Evolutionary conservation across 441 rosid species (phyloP).

Genomic region (Pelargonium myrrhifolium): DNA sequence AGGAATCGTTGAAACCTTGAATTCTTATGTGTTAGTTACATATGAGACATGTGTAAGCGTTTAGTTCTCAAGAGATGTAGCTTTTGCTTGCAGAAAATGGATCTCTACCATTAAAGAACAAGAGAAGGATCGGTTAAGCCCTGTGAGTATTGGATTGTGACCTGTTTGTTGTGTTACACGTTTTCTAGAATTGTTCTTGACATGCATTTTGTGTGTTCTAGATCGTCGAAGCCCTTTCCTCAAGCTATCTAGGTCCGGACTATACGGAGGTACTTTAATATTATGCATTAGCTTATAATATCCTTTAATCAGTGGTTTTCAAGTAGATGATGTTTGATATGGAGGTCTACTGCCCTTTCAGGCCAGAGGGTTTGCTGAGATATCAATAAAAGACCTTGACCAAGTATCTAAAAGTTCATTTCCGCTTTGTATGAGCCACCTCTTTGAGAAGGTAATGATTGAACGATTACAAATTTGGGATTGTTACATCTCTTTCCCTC

Average conservation of each 20-base stretch:
- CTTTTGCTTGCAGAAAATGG: constrained; percentile 64
- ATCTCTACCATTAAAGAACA: constrained; percentile 61
- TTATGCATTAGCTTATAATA: constrained; percentile 12
- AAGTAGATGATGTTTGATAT: constrained; percentile 12
- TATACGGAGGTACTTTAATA: constrained; percentile 60
- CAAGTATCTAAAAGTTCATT: constrained; percentile 67
- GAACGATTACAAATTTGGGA: not conserved
- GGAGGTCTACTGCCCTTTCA: constrained; percentile 28
- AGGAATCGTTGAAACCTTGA: not conserved
- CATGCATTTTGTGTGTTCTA: constrained; percentile 20
- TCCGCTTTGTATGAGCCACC: constrained; percentile 48
- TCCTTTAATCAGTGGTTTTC: constrained; percentile 10
- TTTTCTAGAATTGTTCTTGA: constrained; percentile 11
- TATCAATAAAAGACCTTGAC: constrained; percentile 77
- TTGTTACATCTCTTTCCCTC: not conserved
- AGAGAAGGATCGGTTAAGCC: constrained; percentile 76
- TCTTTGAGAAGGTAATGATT: constrained; percentile 5
- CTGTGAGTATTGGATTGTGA: constrained; percentile 43
- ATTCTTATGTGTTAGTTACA: not conserved
- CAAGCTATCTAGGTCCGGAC: constrained; percentile 87
- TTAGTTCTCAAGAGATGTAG: not conserved
- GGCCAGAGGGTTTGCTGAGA: constrained; percentile 65
- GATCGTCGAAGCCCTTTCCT: constrained; percentile 75
- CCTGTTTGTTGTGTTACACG: constrained; percentile 7
- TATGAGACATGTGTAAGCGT: not conserved